Base-by-base conservation (phyloP, 2,329 filamentous ascomycete genomes). In the Colletotrichum theobromicola region DNA sequence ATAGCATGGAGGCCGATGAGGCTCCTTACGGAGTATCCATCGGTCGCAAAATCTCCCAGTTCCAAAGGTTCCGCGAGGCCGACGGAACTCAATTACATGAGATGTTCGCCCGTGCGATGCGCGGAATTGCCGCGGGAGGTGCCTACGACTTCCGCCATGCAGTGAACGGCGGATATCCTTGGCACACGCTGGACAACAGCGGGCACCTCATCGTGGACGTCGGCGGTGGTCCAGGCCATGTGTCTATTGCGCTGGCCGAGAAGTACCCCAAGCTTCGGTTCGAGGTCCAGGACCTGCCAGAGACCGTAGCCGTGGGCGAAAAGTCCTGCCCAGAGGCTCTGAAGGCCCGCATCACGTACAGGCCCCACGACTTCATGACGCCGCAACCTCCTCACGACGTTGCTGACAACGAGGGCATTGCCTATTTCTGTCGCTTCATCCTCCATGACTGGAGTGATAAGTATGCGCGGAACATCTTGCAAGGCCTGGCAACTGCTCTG, bases 401-500 rank as follows among this genome's bases (percentile, higher is more conserved):
- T 15, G 58, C 28, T 12, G 60, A 12, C 10, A 18, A 30, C 13
- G 67, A 65, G 24, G 46, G 67, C 8, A 65, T 70, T 21, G 67
- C 67, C 9, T 90, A 88, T 76, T 81, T 89, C 53, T 81, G 89
- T 75, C 86, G 87, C 32, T 83, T 83, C 72, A 87, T 90, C 24
- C 77, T 90, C 5, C 88, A 90, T 75, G 87, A 89, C 77, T 89
- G 87, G 87, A 81, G 85, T 0, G 85, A 89, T 30, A 80, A 80
- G 3, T 79, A 85, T 15, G 79, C 81, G 0, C 70, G 77, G 2
- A 72, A 76, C n/a, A 87, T 88, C 24, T 77, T 84, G 10, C 67
- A 70, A 21, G 26, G 32, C 12, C 30, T 70, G 1, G 67, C 67
- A 6, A 55, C 60, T 4, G 34, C 60, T 13, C 5, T 70, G 42